Evolutionary conservation across 805 yeast species (phyloP).

Genomic region (Komagataella pastoris): DNA sequence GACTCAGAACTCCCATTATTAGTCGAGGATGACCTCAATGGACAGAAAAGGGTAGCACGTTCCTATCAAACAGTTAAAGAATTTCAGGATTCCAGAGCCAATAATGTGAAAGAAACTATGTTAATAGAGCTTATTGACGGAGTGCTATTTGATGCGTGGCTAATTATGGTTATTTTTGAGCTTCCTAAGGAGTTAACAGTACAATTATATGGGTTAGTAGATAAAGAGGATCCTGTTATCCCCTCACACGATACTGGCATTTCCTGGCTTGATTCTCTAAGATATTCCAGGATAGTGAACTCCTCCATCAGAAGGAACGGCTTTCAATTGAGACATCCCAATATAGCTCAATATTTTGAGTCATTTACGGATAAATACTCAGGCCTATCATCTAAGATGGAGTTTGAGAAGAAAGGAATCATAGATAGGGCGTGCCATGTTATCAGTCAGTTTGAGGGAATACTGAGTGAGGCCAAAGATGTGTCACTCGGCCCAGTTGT

Average conservation of each 20-base stretch:
- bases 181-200: neutral
- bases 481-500: neutral
- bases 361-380: neutral
- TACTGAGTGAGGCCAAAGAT: neutral
- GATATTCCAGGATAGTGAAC: slow-evolving; percentile 4
- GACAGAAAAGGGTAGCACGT: slow-evolving; percentile 21
- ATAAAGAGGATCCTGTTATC: neutral
- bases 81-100: slow-evolving; percentile 18
- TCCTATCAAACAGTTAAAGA: slow-evolving; percentile 22
- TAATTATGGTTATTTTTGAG: slow-evolving; percentile 17
- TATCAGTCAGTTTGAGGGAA: neutral
- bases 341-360: slow-evolving; percentile 6
- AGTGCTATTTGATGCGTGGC: slow-evolving; percentile 37
- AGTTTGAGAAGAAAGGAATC: neutral
- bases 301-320: slow-evolving; percentile 17
- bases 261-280: slow-evolving; percentile 4
- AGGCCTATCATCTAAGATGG: neutral
- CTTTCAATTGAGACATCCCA: slow-evolving; percentile 23
- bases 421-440: neutral
- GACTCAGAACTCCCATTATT: slow-evolving; percentile 40
- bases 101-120: slow-evolving; percentile 19
- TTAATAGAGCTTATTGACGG: slow-evolving; percentile 29
- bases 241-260: slow-evolving; percentile 2
- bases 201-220: neutral
- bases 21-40: slow-evolving; percentile 32